Conservation (phyloP, 345 rosid genomes). For the Anacardium occidentale region DNA sequence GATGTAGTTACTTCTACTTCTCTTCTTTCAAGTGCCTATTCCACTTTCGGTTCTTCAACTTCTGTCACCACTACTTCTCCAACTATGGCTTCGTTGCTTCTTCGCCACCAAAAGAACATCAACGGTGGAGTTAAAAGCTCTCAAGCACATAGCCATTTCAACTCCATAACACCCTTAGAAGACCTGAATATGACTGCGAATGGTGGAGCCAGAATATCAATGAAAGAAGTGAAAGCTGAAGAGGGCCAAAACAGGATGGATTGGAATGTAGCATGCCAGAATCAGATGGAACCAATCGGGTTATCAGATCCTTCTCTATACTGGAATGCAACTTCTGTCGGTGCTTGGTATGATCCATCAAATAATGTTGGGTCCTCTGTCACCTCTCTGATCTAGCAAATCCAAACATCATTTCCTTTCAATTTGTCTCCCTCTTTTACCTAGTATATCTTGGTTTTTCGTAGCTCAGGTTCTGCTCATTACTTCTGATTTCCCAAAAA, state of each 20-base stretch:
- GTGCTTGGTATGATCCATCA: constrained; percentile 72
- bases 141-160: constrained; percentile 41
- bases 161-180: constrained; percentile 43
- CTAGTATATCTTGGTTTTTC: constrained; percentile 27
- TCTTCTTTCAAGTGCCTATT: constrained; percentile 44
- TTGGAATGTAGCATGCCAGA: constrained; percentile 36
- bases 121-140: constrained; percentile 33
- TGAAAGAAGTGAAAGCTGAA: constrained; percentile 49
- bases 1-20: constrained; percentile 37
- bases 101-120: constrained; percentile 48
- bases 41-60: constrained; percentile 46
- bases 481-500: constrained; percentile 22
- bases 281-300: constrained; percentile 47
- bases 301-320: constrained; percentile 56
- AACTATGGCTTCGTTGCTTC: constrained; percentile 45
- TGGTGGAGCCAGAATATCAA: constrained; percentile 27
- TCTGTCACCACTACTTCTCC: constrained; percentile 36
- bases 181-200: constrained; percentile 46
- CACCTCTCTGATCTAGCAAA: constrained; percentile 67
- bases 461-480: constrained; percentile 24
- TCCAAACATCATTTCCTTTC: constrained; percentile 25
- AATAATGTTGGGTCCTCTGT: constrained; percentile 64
- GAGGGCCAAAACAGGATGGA: constrained; percentile 37
- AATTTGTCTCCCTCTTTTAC: constrained; percentile 43
- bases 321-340: constrained; percentile 45